phyloP scores from a whole-genome alignment of 176 grass and related monocot species.

The Typha latifolia region DNA sequence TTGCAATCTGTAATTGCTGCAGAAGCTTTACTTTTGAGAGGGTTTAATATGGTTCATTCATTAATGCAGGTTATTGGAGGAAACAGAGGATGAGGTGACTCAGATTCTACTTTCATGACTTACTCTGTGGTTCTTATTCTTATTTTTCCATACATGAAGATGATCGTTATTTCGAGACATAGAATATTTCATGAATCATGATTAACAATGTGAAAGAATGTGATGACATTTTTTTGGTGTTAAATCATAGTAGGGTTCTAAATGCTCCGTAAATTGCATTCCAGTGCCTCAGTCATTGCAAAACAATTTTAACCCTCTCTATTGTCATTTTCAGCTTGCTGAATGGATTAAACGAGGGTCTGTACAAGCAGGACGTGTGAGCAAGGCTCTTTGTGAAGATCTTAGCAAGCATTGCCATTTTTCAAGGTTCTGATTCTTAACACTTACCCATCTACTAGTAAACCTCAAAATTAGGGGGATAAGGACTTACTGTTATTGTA shows the following conservation, averaged over 20 bases:
- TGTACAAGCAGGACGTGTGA: conserved; percentile 35
- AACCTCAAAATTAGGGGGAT: too few species aligned
- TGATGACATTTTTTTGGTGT: too few species aligned
- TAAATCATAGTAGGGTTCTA: too few species aligned
- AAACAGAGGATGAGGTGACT: conserved; percentile 78
- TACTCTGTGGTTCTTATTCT: neutral
- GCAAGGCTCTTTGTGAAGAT: conserved; percentile 65
- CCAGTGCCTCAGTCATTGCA: too few species aligned
- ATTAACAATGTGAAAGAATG: too few species aligned
- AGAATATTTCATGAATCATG: too few species aligned
- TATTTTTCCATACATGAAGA: neutral
- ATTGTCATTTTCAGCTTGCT: conserved; percentile 41
- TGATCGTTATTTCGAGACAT: too few species aligned
- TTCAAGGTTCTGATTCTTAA: conserved; percentile 25
- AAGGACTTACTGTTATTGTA: too few species aligned
- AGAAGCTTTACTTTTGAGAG: neutral
- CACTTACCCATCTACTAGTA: too few species aligned
- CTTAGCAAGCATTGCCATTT: conserved; percentile 66
- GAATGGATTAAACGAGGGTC: conserved; percentile 76
- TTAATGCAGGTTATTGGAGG: conserved; percentile 67
- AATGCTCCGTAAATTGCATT: too few species aligned
- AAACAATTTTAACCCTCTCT: neutral
- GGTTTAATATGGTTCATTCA: conserved; percentile 25
- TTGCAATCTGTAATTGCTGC: too few species aligned
- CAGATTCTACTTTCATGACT: conserved; percentile 1